phyloP scores from a whole-genome alignment of 441 rosid genomes.

The Mallotus japonicus region DNA sequence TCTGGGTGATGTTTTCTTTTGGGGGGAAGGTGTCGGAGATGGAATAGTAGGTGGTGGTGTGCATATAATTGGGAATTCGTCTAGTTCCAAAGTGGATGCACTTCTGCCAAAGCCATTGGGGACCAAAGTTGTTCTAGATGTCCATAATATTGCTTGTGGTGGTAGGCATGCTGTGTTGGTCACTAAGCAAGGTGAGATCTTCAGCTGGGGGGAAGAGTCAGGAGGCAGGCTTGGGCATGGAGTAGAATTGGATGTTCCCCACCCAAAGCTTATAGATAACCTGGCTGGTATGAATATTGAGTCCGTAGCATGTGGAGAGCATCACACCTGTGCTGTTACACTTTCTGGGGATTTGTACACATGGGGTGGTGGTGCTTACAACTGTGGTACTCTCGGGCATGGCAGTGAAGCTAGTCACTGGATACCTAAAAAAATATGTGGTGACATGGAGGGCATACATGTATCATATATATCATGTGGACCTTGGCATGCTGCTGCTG shows the following conservation, averaged over 20 bases:
- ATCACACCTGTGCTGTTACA: constrained; percentile 81
- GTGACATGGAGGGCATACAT: constrained; percentile 59
- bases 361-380: constrained; percentile 86
- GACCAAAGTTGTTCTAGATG: constrained; percentile 62
- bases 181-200: constrained; percentile 80
- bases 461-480: constrained; percentile 76
- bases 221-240: constrained; percentile 96
- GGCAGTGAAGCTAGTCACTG: constrained; percentile 79
- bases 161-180: constrained; percentile 69
- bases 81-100: constrained; percentile 44
- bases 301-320: constrained; percentile 79
- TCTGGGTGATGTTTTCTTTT: constrained; percentile 68
- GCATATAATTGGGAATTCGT: constrained; percentile 30
- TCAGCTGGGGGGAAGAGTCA: constrained; percentile 83
- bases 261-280: constrained; percentile 61
- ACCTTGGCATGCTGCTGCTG: constrained; percentile 88
- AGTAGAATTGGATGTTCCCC: constrained; percentile 50
- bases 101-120: constrained; percentile 67
- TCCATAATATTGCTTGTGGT: constrained; percentile 73
- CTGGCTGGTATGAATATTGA: constrained; percentile 60
- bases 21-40: constrained; percentile 73
- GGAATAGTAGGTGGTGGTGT: constrained; percentile 51
- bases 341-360: constrained; percentile 78
- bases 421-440: constrained; percentile 73
- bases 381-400: constrained; percentile 77